Evolutionary conservation across 2,329 filamentous ascomycete species (phyloP), one percentile per base, ranked within the genome.

Genomic region (Penicillium sp.): DNA sequence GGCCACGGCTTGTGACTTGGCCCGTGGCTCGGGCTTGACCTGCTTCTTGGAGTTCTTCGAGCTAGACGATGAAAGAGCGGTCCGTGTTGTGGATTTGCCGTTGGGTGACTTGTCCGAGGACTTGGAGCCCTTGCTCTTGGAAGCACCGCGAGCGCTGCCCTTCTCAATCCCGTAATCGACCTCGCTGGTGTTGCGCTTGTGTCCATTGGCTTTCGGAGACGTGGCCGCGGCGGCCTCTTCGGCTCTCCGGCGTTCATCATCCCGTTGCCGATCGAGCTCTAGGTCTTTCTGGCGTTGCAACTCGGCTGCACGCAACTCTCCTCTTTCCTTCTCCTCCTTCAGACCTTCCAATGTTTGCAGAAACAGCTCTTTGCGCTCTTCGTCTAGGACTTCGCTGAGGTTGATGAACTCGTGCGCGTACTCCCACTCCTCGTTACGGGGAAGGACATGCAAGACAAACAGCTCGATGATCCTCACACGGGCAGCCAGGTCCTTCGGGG

Each of bases 361-460:
- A 69, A 97, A 96, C 0, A 89, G 86, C 63, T 97, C 90, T 56
- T 90, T 85, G 40, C 90, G 84, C 74, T 97, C 94, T 46, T 96
- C 92, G 69, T 97, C 92, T 1, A 99, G 80, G 24, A 96, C 84
- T 42, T 92, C 86, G 69, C 86, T 94, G 65, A 90, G 84, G 64
- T 81, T 84, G 65, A 97, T 95, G 70, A 97, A 97, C 62, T 95
- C 89, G 53, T 85, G 83, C 4, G 94, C 90, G 64, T 96, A 96
- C 52, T 96, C 90, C 94, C 94, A 99, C 74, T 97, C 91, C 50
- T 90, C 86, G 63, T 96, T 97, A 47, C 90, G 83, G 5, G 92
- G 85, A n/a, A 99, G 83, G 7, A 97, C 90, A 67, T 99, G 94
- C 4, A 99, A 81, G 1, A 91, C 95, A 71, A 96, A 99, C 8